These are phyloP conservation scores for Talaromyces adpressus DNA, from an alignment of 495 filamentous ascomycete species.

Conservation along the genomic window DNA sequence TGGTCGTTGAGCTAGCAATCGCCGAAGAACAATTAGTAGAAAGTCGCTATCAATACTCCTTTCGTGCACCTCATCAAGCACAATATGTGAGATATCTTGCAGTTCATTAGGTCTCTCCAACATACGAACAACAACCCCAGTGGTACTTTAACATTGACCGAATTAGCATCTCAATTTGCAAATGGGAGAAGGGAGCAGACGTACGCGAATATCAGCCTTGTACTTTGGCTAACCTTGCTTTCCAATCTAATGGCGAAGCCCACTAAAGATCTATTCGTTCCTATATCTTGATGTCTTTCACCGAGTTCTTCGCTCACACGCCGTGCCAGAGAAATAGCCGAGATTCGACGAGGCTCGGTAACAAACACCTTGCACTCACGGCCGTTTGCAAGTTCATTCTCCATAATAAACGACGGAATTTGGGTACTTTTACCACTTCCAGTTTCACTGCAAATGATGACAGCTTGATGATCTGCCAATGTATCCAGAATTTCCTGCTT, in stretches of 20 bases:
- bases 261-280: constrained; percentile 74
- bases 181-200: constrained; percentile 11
- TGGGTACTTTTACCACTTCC: constrained; percentile 97
- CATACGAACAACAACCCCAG: constrained; percentile 95
- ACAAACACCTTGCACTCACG: constrained; percentile 87
- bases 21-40: constrained; percentile 79
- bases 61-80: constrained; percentile 94
- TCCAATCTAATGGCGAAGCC: constrained; percentile 93
- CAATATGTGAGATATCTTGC: constrained; percentile 80
- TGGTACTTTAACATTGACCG: constrained; percentile 33
- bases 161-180: neutral
- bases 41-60: constrained; percentile 94
- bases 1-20: constrained; percentile 62
- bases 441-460: constrained; percentile 92
- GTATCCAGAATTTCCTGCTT: constrained; percentile 65
- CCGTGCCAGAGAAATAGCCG: constrained; percentile 83
- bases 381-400: constrained; percentile 75
- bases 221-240: constrained; percentile 71
- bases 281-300: constrained; percentile 72
- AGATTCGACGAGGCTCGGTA: constrained; percentile 93
- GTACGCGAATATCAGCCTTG: constrained; percentile 76
- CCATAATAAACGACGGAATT: constrained; percentile 84
- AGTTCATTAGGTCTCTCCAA: constrained; percentile 80
- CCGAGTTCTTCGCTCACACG: constrained; percentile 93
- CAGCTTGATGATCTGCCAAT: constrained; percentile 68